Evolutionary conservation across 257 asterid genomes (phyloP).

Genomic region (Cinchona pubescens): DNA sequence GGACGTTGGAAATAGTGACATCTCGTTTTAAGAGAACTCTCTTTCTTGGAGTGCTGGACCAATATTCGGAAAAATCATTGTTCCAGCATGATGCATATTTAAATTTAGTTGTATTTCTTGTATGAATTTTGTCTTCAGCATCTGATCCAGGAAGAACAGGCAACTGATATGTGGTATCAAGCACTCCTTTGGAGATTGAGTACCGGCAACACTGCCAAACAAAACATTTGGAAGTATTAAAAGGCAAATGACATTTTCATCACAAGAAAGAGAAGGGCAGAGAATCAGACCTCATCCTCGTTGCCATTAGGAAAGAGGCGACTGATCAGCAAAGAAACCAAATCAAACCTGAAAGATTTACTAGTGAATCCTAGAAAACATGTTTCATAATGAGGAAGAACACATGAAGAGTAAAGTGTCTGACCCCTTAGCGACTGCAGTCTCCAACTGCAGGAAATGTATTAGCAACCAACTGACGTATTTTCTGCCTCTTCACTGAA

Average conservation of each 20-base stretch:
- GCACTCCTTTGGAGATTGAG: conserved; percentile 24
- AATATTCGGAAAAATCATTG: conserved; percentile 29
- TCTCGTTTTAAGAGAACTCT: conserved; percentile 31
- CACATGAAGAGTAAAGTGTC: conserved; percentile 22
- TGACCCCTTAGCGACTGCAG: conserved; percentile 50
- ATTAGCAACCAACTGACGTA: conserved; percentile 49
- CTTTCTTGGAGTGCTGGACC: conserved; percentile 29
- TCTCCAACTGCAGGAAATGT: conserved; percentile 37
- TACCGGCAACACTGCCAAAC: conserved; percentile 33
- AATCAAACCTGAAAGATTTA: conserved; percentile 55
- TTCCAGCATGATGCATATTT: conserved; percentile 18
- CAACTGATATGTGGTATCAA: conserved; percentile 28
- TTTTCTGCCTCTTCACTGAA: conserved; percentile 53
- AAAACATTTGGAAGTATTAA: not conserved
- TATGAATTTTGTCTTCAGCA: conserved; percentile 32
- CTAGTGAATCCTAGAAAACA: conserved; percentile 23
- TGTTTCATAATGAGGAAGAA: conserved; percentile 15
- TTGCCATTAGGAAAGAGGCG: conserved; percentile 50
- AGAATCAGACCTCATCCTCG: conserved; percentile 39
- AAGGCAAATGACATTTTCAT: not conserved
- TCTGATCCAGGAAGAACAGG: conserved; percentile 28
- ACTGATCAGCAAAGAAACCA: conserved; percentile 49
- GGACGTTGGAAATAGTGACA: conserved; percentile 25
- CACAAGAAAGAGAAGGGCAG: conserved; percentile 19
- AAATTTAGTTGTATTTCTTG: conserved; percentile 19